Base-by-base conservation (phyloP, 345 rosid genomes). In the Bruguiera parviflora region DNA sequence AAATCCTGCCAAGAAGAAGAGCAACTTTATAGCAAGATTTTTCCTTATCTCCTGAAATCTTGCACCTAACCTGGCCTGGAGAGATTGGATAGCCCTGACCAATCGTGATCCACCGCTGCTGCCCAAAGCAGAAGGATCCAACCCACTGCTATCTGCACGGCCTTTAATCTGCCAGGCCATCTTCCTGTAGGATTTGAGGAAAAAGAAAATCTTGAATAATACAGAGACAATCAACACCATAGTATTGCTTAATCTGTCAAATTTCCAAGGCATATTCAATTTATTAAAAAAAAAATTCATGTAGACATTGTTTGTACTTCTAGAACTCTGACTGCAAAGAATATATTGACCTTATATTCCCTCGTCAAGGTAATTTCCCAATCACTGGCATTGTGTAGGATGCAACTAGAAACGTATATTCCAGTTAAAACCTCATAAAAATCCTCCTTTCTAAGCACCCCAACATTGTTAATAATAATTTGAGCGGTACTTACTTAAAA, bases 1-100 rank as follows among this genome's bases (percentile, higher is more conserved):
- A 74, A 84, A 94, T 22, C 98, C 98, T 4, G 85, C 88, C 89
- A 94, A 75, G 77, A 94, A 88, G 81, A 89, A 94, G 71, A 94
- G 78, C 37, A 94, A 71, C 73, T 94, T 91, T 73, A 78, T 62
- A 1, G 97, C 90, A 51, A 94, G 86, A 74, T 81, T 82, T 75
- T 87, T 86, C 86, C 84, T 83, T 59, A 87, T 61, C 81, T 84
- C 87, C 69, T 65, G 78, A 74, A 91, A 68, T 76, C 84, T 94
- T 57, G 70, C 80, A 29, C 79, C 64, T 58, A 91, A 63, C 73
- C 82, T 86, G 61, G 79, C 73, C 75, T 81, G 89, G 67, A 94
- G 65, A 72, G 73, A 78, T 68, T 69, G 91, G 61, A 94, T 75
- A 33, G 86, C 85, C 80, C 81, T 84, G 55, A 89, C 70, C 71